A percentile compares a stretch with the other conserved stretches of the same genome.
These are phyloP conservation scores for Meyerozyma elateridarum DNA, from an alignment of 1,139 yeast species.

Conservation along the genomic window DNA sequence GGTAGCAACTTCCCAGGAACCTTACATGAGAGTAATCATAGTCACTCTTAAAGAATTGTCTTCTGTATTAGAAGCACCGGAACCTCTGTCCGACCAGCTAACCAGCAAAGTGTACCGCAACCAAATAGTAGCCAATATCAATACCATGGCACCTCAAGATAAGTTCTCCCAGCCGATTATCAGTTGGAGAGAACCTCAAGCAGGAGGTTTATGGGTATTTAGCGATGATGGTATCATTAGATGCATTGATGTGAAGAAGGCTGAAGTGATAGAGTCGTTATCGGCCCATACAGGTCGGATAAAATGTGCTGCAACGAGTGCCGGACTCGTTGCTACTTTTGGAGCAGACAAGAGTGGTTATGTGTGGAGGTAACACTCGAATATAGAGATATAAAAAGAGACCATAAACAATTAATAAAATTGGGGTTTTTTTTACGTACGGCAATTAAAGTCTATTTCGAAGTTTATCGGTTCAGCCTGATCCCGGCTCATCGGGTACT, in stretches of 20 bases:
- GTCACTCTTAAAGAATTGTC: conserved; percentile 35
- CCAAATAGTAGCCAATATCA: conserved; percentile 51
- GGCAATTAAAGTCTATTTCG: no score
- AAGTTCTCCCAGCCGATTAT: conserved; percentile 57
- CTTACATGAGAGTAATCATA: conserved; percentile 63
- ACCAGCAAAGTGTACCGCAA: conserved; percentile 25
- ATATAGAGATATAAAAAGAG: no score
- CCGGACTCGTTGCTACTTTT: conserved; percentile 35
- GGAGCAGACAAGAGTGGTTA: conserved; percentile 35
- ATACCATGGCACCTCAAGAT: conserved; percentile 66
- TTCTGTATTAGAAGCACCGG: neutral
- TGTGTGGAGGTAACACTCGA: neutral
- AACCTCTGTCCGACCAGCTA: neutral
- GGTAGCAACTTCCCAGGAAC: conserved; percentile 71
- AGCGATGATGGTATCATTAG: conserved; percentile 67
- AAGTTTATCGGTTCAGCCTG: no score
- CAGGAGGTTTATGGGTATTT: conserved; percentile 45
- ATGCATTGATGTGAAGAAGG: conserved; percentile 45
- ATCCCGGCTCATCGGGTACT: no score
- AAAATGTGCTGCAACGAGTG: conserved; percentile 40
- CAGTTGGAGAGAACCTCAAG: conserved; percentile 27
- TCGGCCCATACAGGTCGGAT: conserved; percentile 42
- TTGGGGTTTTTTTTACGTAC: no score
- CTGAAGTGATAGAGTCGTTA: conserved; percentile 22
- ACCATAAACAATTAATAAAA: no score